A percentile compares a stretch with the other conserved stretches of the same genome.
phyloP scores from a whole-genome alignment of 257 asterid species.

The Solanum medicagineum region DNA sequence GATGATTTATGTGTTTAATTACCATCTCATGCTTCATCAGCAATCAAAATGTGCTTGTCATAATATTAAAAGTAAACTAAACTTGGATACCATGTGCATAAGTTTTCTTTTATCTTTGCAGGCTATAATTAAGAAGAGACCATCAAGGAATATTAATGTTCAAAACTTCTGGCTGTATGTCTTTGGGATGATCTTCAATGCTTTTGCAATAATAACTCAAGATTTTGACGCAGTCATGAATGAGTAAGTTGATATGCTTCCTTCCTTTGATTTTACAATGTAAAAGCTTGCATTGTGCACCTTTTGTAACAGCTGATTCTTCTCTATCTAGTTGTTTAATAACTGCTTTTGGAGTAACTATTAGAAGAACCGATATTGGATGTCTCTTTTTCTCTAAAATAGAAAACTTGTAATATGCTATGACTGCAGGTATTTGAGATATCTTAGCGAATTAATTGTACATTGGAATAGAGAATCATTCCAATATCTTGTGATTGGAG shows the following conservation, averaged over 20 bases:
- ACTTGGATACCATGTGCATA: background rate
- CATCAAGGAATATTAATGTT: conserved; percentile 95
- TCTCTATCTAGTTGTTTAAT: background rate
- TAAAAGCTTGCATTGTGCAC: background rate
- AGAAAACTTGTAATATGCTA: background rate
- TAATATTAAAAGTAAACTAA: background rate
- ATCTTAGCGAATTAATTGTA: background rate
- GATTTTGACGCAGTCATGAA: conserved; percentile 85
- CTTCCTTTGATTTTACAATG: background rate
- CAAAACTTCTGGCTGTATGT: conserved; percentile 99
- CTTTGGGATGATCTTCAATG: conserved; percentile 95
- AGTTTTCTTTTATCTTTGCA: conserved; percentile 24
- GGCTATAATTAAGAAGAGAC: conserved; percentile 89
- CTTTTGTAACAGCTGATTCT: background rate
- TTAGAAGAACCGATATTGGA: background rate
- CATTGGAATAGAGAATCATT: background rate
- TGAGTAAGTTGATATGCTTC: conserved; percentile 40
- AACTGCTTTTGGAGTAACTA: background rate
- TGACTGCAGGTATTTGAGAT: background rate
- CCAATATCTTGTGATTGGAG: background rate
- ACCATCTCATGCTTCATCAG: background rate
- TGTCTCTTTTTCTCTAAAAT: background rate
- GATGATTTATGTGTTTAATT: background rate
- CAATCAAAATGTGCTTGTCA: background rate
- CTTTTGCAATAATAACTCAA: conserved; percentile 71